Conservation (phyloP, 2,329 filamentous ascomycete genomes). For the Trichophyton benhamiae region DNA sequence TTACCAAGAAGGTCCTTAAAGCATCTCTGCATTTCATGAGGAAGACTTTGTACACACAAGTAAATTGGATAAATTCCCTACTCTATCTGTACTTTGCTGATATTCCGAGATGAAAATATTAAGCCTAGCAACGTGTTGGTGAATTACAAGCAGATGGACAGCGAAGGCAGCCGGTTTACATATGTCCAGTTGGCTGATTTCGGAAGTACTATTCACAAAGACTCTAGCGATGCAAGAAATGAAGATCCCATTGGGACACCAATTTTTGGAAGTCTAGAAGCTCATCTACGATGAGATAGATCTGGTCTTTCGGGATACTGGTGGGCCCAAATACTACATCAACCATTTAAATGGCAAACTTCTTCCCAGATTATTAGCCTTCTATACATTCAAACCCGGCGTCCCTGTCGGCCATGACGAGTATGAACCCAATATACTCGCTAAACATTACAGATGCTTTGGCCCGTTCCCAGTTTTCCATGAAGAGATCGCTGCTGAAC, state of each 20-base stretch:
- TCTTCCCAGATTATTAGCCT: constrained; percentile 3
- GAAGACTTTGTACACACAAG: constrained; percentile 16
- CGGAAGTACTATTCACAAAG: constrained; percentile 12
- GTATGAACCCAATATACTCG: constrained; percentile 8
- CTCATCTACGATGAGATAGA: constrained; percentile 16
- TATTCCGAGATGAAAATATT: constrained; percentile 11
- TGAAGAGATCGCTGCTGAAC: constrained; percentile 12
- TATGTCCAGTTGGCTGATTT: constrained; percentile 15
- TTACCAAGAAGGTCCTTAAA: constrained; percentile 13
- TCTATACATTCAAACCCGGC: constrained; percentile 9
- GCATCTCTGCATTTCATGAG: constrained; percentile 13
- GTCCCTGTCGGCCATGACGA: constrained; percentile 5
- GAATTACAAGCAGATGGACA: constrained; percentile 10
- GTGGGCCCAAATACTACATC: constrained; percentile 3
- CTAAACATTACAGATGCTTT: constrained; percentile 6
- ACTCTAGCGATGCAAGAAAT: constrained; percentile 9
- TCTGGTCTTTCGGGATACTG: constrained; percentile 19
- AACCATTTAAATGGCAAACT: constrained; percentile 2
- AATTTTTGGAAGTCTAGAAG: constrained; percentile 15
- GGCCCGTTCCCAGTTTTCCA: constrained; percentile 12
- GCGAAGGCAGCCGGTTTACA: constrained; percentile 7
- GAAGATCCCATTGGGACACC: constrained; percentile 13
- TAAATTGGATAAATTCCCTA: not conserved
- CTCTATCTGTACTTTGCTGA: not conserved
- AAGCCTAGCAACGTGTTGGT: constrained; percentile 16